Evolutionary conservation across 345 rosid genomes (phyloP), one percentile per base, ranked within the genome.

Genomic region (Arabidopsis thaliana): DNA sequence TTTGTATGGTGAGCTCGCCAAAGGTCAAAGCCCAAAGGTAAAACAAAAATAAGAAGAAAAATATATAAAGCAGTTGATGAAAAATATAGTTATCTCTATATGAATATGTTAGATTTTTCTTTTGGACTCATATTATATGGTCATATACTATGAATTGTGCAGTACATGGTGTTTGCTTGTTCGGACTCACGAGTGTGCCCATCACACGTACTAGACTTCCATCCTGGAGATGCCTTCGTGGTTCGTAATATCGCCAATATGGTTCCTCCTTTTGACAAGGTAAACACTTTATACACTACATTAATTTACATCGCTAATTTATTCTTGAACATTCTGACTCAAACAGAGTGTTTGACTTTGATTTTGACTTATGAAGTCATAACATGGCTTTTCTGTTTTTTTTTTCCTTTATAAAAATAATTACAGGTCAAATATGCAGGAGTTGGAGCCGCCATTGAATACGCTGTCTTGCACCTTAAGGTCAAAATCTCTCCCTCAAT

Each of bases 131-230:
- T 28, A 20, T 40, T 11, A 12, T 41, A 68, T 67, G 49, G 50
- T 46, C 45, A 14, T 16, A 66, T 24, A 33, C 5, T 22, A 51
- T 48, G 62, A 60, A 60, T 58, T 60, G 41, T 77, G 82, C 87
- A 94, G 99, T 95, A 67, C 66, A 87, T 95, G 96, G 89, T 92
- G 67, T 91, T 95, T 81, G 96, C 97, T 2, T 95, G 99, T 90
- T 89, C 97, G 11, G 97, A 95, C 78, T 92, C 99, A 9, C 78
- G 99, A 41, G 99, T 95, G 33, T 90, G 97, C 82, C 97, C 99
- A 16, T 92, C 97, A 1, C 99, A 95, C 69, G 83, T 92, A 49
- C 85, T 92, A 59, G 83, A 90, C 69, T 83, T 92, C 33, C 89
- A 95, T 34, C 99, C 99, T 3, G 97, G 99, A 7, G 99, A 95